Base-by-base conservation (phyloP, 2,329 filamentous ascomycete genomes). In the Endocalyx cinctus region DNA sequence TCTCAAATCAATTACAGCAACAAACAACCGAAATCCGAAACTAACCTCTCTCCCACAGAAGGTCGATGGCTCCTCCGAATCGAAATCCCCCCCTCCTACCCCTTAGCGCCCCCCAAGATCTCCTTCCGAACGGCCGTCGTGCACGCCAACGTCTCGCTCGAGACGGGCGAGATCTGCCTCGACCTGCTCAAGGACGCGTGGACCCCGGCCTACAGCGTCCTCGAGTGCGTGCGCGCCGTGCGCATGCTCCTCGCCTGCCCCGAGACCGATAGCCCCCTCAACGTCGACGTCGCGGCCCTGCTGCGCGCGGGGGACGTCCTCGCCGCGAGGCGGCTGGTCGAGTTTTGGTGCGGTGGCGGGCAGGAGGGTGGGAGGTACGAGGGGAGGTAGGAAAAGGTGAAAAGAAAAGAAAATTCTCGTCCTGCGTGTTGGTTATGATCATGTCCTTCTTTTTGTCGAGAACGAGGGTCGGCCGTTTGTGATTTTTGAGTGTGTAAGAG, bases 111-210 rank as follows among this genome's bases (percentile, higher is more conserved):
- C 2, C 92, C 92, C 1, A 72, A 68, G 25, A 82, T 98, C 46
- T 70, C 64, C 37, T 98, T 98, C 66, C 66, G 72, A n/a, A 98
- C 88, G 22, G 78, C 79, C 42, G 79, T 94, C 46, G 84, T 87
- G 51, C 88, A 95, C 66, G 81, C 89, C 29, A 96, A 96, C 62
- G 79, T 79, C 19, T 67, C 69, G 33, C 67, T 75, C 42, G 50
- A 72, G 47, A 88, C 79, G 3, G 92, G 92, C 48, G 89, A 96
- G 63, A 92, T 98, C 55, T 98, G 92, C 60, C 77, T 97, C 17
- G 92, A 96, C 55, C 72, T 97, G 42, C 71, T 98, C 39, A 74
- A 74, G 54, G 74, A 82, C 35, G 74, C 74, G 13, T 97, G 90
- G 90, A 84, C 85, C 38, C 86, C 89, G 1, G 80, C 87, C 13